Percentiles rank a stretch among this genome's conserved stretches.
These are phyloP conservation scores for Paecilomyces variotii DNA, from an alignment of 2,329 filamentous ascomycete species.

Conservation along the genomic window DNA sequence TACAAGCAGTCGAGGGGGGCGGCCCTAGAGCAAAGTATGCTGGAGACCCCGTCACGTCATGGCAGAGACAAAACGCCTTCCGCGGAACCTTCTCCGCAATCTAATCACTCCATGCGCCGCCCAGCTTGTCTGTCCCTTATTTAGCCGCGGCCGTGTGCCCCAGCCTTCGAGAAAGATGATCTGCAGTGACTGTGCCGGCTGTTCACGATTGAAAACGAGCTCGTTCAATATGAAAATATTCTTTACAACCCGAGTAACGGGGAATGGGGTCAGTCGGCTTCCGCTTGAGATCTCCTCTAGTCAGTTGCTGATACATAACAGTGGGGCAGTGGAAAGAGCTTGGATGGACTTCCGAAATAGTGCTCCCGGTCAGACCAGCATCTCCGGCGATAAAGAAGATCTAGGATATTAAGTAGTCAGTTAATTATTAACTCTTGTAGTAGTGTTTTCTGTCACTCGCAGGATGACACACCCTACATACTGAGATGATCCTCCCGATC, in stretches of 20 bases:
- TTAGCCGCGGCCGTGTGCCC: background rate
- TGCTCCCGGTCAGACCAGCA: constrained; percentile 20
- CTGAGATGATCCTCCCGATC: background rate
- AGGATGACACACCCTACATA: background rate
- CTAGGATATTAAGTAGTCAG: background rate
- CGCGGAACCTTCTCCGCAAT: background rate
- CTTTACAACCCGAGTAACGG: background rate
- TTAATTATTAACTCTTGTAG: background rate
- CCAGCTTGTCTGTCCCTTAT: background rate
- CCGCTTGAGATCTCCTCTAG: background rate
- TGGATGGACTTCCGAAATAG: constrained; percentile 22
- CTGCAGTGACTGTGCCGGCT: background rate
- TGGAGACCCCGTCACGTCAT: background rate
- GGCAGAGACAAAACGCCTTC: background rate
- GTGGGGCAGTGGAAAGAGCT: constrained; percentile 18
- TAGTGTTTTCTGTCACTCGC: background rate
- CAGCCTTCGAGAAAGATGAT: background rate
- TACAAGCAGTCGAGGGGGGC: background rate
- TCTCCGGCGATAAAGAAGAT: background rate
- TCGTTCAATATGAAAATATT: background rate
- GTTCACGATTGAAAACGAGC: background rate
- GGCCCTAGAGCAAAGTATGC: background rate
- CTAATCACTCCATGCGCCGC: background rate
- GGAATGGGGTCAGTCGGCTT: background rate
- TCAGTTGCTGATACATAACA: constrained; percentile 11